phyloP scores from a whole-genome alignment of 2,329 filamentous ascomycete species.

The Apiospora phragmitis region DNA sequence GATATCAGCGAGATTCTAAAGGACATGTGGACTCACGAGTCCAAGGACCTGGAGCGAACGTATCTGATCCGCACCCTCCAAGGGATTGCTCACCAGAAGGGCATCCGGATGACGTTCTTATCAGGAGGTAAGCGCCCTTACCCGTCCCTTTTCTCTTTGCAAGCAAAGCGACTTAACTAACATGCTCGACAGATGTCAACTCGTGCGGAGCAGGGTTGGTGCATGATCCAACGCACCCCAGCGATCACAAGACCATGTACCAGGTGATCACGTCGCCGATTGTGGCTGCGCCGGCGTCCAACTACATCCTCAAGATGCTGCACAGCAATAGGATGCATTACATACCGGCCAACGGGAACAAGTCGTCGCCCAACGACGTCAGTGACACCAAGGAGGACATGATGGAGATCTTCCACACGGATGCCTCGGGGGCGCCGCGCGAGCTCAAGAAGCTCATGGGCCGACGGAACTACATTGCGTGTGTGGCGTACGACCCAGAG shows the following conservation, averaged over 20 bases:
- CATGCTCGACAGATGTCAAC: constrained; percentile 66
- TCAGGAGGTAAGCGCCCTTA: constrained; percentile 68
- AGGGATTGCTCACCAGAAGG: constrained; percentile 92
- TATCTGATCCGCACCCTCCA: constrained; percentile 96
- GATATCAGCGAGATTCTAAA: constrained; percentile 92
- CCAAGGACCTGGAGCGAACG: constrained; percentile 94
- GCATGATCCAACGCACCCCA: constrained; percentile 88
- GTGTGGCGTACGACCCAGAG: constrained; percentile 93
- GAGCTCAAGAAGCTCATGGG: constrained; percentile 94
- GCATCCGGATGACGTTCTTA: constrained; percentile 93
- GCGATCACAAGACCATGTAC: constrained; percentile 99
- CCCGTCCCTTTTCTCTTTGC: background rate
- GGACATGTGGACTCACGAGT: constrained; percentile 98
- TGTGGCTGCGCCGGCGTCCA: constrained; percentile 82
- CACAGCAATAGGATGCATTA: constrained; percentile 94
- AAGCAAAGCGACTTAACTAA: constrained; percentile 17
- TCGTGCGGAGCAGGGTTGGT: constrained; percentile 89
- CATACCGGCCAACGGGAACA: constrained; percentile 82
- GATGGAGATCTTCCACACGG: constrained; percentile 99
- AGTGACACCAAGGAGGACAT: constrained; percentile 98
- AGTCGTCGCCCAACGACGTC: constrained; percentile 64
- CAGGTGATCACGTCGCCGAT: constrained; percentile 93
- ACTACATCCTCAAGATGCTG: constrained; percentile 90
- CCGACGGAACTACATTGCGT: constrained; percentile 85
- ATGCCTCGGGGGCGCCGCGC: constrained; percentile 78